phyloP scores from a whole-genome alignment of 192 early-diverging fungal genomes.

The Paraglomus brasilianum region DNA sequence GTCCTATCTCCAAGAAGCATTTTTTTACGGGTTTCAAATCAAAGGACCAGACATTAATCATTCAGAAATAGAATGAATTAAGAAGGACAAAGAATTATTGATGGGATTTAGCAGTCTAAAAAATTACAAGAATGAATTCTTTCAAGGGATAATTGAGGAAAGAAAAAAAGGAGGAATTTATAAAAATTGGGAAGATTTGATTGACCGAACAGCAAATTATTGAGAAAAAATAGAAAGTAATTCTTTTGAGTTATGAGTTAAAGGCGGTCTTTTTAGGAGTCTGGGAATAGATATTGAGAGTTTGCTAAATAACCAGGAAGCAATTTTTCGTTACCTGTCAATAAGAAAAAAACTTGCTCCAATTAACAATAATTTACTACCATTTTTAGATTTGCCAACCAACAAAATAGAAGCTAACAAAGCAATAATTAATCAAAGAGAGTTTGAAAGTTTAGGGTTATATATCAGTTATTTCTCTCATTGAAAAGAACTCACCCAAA shows the following conservation, averaged over 20 bases:
- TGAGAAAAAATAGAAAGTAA: conserved; percentile 7
- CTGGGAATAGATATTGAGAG: background rate
- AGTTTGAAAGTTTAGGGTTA: background rate
- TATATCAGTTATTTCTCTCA: conserved; percentile 5
- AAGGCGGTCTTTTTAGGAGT: background rate
- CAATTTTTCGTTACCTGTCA: conserved; percentile 3
- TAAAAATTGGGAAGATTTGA: background rate
- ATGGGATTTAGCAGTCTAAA: conserved; percentile 17
- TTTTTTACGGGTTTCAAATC: conserved; percentile 16
- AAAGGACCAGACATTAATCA: conserved; percentile 9
- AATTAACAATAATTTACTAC: background rate
- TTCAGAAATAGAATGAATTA: background rate
- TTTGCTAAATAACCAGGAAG: background rate
- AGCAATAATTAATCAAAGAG: background rate
- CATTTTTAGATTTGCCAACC: conserved; percentile 2
- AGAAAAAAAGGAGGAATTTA: conserved; percentile 19
- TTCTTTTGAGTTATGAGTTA: background rate
- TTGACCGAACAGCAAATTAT: conserved; percentile 2
- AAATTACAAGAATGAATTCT: background rate
- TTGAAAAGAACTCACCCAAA: conserved; percentile 10
- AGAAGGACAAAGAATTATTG: background rate
- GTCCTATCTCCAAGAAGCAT: conserved; percentile 10
- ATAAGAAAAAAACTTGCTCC: background rate
- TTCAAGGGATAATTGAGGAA: conserved; percentile 8
- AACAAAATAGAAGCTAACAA: background rate